phyloP scores from a whole-genome alignment of 345 rosid species.

The Draba incana region DNA sequence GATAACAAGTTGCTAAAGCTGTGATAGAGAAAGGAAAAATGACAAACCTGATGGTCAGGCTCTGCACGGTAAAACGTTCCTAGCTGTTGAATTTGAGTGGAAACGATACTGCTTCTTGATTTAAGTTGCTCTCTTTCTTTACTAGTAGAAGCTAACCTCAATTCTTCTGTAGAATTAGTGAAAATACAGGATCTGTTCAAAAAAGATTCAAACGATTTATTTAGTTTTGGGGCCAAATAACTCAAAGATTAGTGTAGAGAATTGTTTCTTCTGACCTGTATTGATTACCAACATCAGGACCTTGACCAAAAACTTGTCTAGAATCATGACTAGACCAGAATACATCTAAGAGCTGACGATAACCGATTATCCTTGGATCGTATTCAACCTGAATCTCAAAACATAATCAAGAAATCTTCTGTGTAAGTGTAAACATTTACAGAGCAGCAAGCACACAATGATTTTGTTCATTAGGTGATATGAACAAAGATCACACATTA shows the following conservation, averaged over 20 bases:
- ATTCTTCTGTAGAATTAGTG: slow-evolving; percentile 82
- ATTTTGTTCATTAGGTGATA: no score
- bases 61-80: slow-evolving; percentile 78
- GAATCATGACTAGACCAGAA: slow-evolving; percentile 96
- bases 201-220: background rate
- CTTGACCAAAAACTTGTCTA: slow-evolving; percentile 92
- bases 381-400: slow-evolving; percentile 68
- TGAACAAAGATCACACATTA: background rate
- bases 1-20: background rate
- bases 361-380: slow-evolving; percentile 66
- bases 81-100: slow-evolving; percentile 82
- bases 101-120: slow-evolving; percentile 70
- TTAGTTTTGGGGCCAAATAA: background rate
- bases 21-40: background rate
- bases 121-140: slow-evolving; percentile 84
- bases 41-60: slow-evolving; percentile 82
- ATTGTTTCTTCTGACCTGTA: slow-evolving; percentile 60
- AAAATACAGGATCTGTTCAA: slow-evolving; percentile 74
- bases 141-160: slow-evolving; percentile 67
- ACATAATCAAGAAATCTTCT: background rate
- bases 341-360: slow-evolving; percentile 75
- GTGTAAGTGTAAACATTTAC: background rate
- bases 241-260: background rate
- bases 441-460: background rate
- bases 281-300: slow-evolving; percentile 94